These are phyloP conservation scores for Xerophyta viscosa DNA, from an alignment of 106 monocot genomes.

Conservation along the genomic window DNA sequence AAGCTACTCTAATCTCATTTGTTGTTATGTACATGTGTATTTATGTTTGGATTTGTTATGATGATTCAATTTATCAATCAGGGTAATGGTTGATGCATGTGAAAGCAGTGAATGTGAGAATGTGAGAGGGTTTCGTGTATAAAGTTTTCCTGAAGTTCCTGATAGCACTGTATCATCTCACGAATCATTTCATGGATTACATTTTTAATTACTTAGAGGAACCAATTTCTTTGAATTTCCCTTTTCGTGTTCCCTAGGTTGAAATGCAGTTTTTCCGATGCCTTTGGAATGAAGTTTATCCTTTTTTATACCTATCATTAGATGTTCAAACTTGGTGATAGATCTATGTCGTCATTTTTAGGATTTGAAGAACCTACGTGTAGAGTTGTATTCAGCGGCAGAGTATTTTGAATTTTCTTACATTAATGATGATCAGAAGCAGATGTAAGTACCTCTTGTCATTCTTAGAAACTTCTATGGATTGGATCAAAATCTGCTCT, in stretches of 20 bases:
- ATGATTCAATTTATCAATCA: background rate
- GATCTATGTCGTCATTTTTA: conserved; percentile 12
- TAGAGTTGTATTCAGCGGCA: conserved; percentile 87
- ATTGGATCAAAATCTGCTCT: background rate
- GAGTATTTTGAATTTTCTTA: conserved; percentile 89
- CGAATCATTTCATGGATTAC: no score
- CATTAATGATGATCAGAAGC: conserved; percentile 61
- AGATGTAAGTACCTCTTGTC: conserved; percentile 35
- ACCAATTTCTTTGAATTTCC: no score
- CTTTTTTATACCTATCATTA: background rate
- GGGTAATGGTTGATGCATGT: background rate
- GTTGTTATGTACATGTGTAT: background rate
- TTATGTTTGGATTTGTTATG: conserved; percentile 1
- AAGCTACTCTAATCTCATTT: background rate
- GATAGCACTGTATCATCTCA: no score
- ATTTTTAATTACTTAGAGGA: no score
- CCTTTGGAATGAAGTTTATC: background rate
- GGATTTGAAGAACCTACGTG: conserved; percentile 80
- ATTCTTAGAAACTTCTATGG: background rate
- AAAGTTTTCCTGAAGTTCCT: no score
- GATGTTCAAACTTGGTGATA: background rate
- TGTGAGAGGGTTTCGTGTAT: no score
- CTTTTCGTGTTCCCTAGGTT: no score
- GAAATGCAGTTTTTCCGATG: no score
- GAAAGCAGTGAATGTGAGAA: no score